Evolutionary conservation across 495 filamentous ascomycete species (phyloP).

Genomic region (Elasticomyces elasticus): DNA sequence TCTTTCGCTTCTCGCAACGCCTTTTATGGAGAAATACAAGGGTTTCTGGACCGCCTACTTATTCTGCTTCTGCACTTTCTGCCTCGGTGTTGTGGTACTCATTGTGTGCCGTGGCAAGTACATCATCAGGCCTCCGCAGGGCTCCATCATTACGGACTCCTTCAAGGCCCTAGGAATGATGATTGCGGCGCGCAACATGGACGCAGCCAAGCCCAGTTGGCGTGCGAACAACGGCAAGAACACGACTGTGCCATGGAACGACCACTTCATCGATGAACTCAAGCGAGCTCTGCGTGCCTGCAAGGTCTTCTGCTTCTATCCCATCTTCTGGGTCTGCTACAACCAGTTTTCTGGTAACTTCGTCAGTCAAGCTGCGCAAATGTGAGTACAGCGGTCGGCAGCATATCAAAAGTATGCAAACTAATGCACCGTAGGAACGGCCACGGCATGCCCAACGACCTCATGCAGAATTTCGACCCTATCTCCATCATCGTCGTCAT

Average conservation of each 20-base stretch:
- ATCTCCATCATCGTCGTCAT: conserved; percentile 64
- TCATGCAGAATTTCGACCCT: conserved; percentile 34
- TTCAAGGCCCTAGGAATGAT: conserved; percentile 54
- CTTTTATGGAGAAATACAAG: conserved; percentile 56
- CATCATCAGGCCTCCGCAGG: conserved; percentile 52
- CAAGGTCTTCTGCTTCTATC: conserved; percentile 50
- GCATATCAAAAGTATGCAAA: no score
- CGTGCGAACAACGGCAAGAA: conserved; percentile 39
- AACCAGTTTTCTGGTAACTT: background rate
- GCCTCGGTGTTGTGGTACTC: conserved; percentile 43
- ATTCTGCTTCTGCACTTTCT: conserved; percentile 54
- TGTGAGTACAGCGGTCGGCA: no score
- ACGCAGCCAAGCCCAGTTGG: conserved; percentile 52
- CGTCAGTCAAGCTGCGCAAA: conserved; percentile 21
- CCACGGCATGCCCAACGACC: conserved; percentile 23
- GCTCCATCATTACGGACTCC: conserved; percentile 51
- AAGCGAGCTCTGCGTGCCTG: conserved; percentile 51
- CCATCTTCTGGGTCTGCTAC: conserved; percentile 33
- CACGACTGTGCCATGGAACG: conserved; percentile 43
- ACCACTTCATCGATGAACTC: conserved; percentile 55
- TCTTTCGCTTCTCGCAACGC: conserved; percentile 53
- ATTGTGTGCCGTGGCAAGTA: conserved; percentile 48
- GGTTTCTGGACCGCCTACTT: conserved; percentile 71
- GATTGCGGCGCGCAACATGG: conserved; percentile 33
- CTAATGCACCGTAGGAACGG: no score